Base-by-base conservation (phyloP, 2,329 filamentous ascomycete species). In the Thielaviopsis musarum region DNA sequence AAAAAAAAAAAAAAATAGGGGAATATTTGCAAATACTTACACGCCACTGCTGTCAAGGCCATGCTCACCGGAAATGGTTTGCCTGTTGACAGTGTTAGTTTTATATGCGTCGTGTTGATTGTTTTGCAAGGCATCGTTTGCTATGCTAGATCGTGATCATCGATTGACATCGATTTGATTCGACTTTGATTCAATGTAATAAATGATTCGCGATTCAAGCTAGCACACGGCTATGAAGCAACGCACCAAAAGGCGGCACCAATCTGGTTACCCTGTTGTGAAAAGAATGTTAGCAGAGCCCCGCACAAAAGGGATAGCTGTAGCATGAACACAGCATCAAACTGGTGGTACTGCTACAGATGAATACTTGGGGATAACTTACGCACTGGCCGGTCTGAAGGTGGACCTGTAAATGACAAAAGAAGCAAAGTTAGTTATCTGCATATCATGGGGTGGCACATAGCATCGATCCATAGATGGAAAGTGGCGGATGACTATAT, bases 341-440 rank as follows among this genome's bases (percentile, higher is more conserved):
- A 3, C 17, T 17, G 13, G 15, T n/a, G 38, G 13, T 10, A 17
- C 38, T 45, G 17, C 38, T 45, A 45, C 38, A 45, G 38, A n/a
- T 45, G 13, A 45, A n/a, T 15, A 45, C 5, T 45, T 45, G 17
- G 55, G 56, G 19, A 54, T 59, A 56, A 79, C 77, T 77, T 77
- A 96, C 91, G 81, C 93, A 97, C 85, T 98, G 93, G 77, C 93
- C 93, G 82, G 93, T 98, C 81, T 98, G 93, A 70, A 98, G 90
- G 79, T 98, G 93, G 78, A 97, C 91, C 91, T 97, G 72, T 80
- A 70, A 89, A 71, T 78, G 70, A 65, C 67, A 68, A 64, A 60
- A 65, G 45, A 59, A 41, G 22, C 34, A 30, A 41, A 4, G 60
- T 59, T 62, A 62, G 60, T 34, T 30, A 61, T 58, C 30, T 38